phyloP scores from a whole-genome alignment of 371 early-diverging fungal genomes.

The Circinella umbellata region DNA sequence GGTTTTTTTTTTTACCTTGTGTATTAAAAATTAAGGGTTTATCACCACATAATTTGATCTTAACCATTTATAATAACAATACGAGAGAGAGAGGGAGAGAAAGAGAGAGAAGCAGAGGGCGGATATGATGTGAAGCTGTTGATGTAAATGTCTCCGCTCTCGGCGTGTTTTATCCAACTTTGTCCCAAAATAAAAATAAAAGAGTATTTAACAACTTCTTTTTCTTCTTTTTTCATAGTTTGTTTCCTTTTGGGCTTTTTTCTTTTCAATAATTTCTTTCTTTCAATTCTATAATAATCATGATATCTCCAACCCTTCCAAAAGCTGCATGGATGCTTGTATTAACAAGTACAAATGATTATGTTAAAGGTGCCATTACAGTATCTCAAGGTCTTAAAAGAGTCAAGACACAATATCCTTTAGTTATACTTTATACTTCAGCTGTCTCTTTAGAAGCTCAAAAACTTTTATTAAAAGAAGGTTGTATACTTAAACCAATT shows the following conservation, averaged over 20 bases:
- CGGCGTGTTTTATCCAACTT: too few relatives aligned
- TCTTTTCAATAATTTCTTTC: background rate
- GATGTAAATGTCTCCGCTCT: too few relatives aligned
- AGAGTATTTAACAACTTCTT: too few relatives aligned
- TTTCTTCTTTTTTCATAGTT: too few relatives aligned
- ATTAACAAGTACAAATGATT: conserved; percentile 21
- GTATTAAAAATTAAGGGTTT: conserved; percentile 22
- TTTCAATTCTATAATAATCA: background rate
- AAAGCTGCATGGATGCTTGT: conserved; percentile 25
- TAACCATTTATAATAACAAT: background rate
- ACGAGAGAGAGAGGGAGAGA: too few relatives aligned
- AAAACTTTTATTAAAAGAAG: conserved; percentile 58
- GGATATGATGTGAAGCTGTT: background rate
- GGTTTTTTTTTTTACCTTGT: conserved; percentile 18
- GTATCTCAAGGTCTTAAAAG: conserved; percentile 61
- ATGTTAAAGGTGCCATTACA: conserved; percentile 21
- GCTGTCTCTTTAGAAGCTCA: conserved; percentile 26
- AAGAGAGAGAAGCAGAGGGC: background rate
- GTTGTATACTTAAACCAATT: conserved; percentile 65
- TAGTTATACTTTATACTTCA: conserved; percentile 73
- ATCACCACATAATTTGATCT: conserved; percentile 16
- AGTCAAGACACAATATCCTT: conserved; percentile 51
- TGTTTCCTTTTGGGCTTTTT: too few relatives aligned
- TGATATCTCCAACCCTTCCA: conserved; percentile 23
- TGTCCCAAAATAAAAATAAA: too few relatives aligned